phyloP scores from a whole-genome alignment of 2,329 filamentous ascomycete genomes.

The Diaporthe sp. region DNA sequence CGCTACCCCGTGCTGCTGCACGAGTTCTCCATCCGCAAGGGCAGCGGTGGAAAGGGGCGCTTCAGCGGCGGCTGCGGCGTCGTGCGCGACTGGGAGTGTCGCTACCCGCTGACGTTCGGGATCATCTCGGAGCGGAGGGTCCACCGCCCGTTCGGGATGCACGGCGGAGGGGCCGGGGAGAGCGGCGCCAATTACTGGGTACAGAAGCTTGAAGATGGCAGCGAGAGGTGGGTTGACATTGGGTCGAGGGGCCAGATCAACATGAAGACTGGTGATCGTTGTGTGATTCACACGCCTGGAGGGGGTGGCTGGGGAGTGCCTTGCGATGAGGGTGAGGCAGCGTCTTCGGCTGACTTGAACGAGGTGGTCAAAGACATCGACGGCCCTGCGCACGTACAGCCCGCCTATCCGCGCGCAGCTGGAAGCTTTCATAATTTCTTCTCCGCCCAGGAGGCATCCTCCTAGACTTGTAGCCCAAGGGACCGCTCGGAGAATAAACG shows the following conservation, averaged over 20 bases:
- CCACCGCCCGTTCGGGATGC: conserved; percentile 47
- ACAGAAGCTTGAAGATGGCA: conserved; percentile 39
- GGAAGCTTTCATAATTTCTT: conserved; percentile 27
- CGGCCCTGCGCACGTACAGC: not conserved
- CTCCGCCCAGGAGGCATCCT: conserved; percentile 25
- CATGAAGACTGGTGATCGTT: conserved; percentile 46
- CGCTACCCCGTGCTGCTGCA: conserved; percentile 46
- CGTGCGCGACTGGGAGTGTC: conserved; percentile 46
- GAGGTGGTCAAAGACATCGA: not conserved
- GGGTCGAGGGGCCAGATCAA: conserved; percentile 45
- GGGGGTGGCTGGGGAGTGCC: conserved; percentile 44
- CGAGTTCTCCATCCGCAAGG: conserved; percentile 40
- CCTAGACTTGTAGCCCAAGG: not conserved
- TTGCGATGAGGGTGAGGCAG: not conserved
- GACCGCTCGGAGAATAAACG: not conserved
- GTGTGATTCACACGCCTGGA: conserved; percentile 49
- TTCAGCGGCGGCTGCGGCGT: conserved; percentile 47
- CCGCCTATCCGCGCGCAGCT: conserved; percentile 20
- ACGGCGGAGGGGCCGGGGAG: conserved; percentile 41
- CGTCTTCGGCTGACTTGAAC: too few relatives aligned
- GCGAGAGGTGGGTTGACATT: conserved; percentile 45
- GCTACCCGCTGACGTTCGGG: conserved; percentile 46
- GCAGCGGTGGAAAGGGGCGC: conserved; percentile 43
- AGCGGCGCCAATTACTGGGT: conserved; percentile 43
- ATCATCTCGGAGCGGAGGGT: conserved; percentile 49